A percentile compares a stretch with the other conserved stretches of the same genome.
Conservation (phyloP, 257 asterid species). For the Avicennia marina region DNA sequence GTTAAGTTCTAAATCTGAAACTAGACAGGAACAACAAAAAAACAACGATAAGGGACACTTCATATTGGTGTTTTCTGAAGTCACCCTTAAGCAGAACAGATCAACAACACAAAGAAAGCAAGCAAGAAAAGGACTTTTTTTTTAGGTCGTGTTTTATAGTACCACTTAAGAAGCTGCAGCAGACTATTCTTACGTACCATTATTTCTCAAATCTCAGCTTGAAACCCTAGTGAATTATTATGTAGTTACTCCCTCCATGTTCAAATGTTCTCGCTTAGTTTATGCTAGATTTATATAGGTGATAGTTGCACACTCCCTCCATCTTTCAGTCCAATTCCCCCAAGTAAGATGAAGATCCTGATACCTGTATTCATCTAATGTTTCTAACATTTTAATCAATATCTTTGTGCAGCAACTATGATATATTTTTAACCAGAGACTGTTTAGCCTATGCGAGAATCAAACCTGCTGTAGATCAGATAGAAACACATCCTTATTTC, state of each 20-base stretch:
- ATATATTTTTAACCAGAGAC: slow-evolving; percentile 60
- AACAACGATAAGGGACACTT: no score
- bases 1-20: no score
- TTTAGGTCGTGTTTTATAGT: neutral
- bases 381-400: neutral
- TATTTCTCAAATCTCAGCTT: neutral
- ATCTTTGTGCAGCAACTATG: slow-evolving; percentile 62
- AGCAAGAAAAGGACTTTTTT: neutral
- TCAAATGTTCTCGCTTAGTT: no score
- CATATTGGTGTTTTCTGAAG: no score
- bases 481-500: slow-evolving; percentile 71
- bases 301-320: neutral
- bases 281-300: no score
- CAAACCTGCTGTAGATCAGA: slow-evolving; percentile 71
- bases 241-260: neutral
- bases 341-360: neutral
- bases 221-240: neutral
- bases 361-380: neutral
- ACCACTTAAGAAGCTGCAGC: neutral
- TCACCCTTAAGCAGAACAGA: no score
- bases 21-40: neutral
- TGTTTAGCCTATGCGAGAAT: slow-evolving; percentile 64
- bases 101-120: neutral
- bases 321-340: neutral
- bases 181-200: neutral